Base-by-base conservation (phyloP, 176 grass and related monocot species). In the Musa troglodytarum region DNA sequence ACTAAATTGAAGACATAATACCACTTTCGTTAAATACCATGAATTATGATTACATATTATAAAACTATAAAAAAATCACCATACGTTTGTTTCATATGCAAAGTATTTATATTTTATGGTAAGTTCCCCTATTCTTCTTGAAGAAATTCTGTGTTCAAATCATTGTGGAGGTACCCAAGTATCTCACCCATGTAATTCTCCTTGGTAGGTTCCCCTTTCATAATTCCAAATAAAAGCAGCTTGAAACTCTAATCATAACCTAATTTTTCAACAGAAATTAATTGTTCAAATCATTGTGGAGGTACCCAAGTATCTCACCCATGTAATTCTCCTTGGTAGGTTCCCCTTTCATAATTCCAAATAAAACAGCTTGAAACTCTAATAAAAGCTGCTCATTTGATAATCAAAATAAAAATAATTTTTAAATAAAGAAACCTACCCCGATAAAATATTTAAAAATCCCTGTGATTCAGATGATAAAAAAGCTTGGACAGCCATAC, bases 401-500 rank as follows among this genome's bases (percentile, higher is more conserved):
- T 65, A 28, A 15, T 29, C 69, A n/a, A 19, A 28, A 14, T 54
- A 71, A 28, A 52, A 69, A 56, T 63, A 53, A 54, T 1, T 10
- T 68, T 61, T 61, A n/a, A 43, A 50, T 70, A 50, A 16, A 77
- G 59, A 86, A 49, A 80, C 59, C 68, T 71, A 96, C 93, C 93
- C 92, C 63, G 93, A 93, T 54, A 97, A 80, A 79, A 97, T 76
- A 90, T 97, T 92, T 74, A 97, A 21, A 26, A 78, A 82, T 17
- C 81, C 87, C 53, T 55, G 77, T 82, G 87, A 92, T 61, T 80
- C 87, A 64, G 53, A 75, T 11, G 83, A 77, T 78, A 76, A 80
- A 80, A 93, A 97, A 87, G 90, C 88, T 90, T 97, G 90, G 72
- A 97, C 85, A 26, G 90, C 85, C 93, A 97, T 93, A 82, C 93